phyloP scores from a whole-genome alignment of 176 grass and related monocot species.

The Carex myosuroides region DNA sequence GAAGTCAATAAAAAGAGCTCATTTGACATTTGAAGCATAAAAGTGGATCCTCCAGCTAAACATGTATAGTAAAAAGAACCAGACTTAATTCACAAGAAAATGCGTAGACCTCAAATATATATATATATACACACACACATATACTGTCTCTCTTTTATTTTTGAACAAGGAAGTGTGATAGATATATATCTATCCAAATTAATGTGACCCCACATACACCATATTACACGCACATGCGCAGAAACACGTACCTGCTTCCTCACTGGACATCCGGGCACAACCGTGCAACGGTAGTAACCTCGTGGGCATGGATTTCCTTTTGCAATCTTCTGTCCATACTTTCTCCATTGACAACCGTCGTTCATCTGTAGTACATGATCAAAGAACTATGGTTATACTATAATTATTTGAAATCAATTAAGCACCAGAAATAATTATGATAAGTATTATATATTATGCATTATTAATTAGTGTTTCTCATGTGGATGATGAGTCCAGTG shows the following conservation, averaged over 20 bases:
- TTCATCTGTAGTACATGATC: conserved; percentile 30
- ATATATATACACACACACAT: too few relatives aligned
- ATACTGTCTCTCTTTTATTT: background rate
- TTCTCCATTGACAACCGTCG: conserved; percentile 75
- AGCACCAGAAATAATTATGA: background rate
- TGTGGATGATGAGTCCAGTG: background rate
- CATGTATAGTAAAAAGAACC: background rate
- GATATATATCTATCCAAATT: background rate
- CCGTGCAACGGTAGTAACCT: conserved; percentile 75
- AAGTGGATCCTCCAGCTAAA: background rate
- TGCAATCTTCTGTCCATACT: conserved; percentile 74
- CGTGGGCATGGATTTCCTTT: conserved; percentile 81
- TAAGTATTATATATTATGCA: background rate
- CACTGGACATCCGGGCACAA: conserved; percentile 56
- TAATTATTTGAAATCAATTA: background rate
- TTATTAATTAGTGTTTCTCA: background rate
- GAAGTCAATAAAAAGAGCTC: background rate
- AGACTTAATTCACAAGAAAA: background rate
- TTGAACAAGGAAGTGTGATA: background rate
- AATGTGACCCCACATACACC: background rate
- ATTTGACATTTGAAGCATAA: conserved; percentile 1
- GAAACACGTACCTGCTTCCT: conserved; percentile 40
- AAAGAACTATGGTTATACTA: background rate
- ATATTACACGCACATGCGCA: background rate
- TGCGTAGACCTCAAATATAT: background rate